phyloP scores from a whole-genome alignment of 1,139 yeast genomes.

The Blastobotrys proliferans region DNA sequence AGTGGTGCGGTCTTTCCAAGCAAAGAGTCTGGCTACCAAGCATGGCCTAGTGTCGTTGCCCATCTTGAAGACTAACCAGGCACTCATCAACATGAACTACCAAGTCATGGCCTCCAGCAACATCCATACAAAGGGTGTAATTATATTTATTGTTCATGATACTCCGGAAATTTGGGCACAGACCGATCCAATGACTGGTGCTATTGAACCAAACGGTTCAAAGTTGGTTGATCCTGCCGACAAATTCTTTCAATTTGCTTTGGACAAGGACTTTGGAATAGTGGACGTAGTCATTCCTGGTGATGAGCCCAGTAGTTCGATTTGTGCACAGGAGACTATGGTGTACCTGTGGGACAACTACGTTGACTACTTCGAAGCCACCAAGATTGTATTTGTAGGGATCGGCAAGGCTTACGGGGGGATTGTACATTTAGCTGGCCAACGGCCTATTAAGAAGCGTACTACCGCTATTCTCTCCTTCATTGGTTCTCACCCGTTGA shows the following conservation, averaged over 20 bases:
- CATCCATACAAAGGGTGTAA: constrained; percentile 57
- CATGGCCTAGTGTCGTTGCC: constrained; percentile 69
- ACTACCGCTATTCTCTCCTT: constrained; percentile 74
- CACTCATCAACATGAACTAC: constrained; percentile 50
- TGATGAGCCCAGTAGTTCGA: constrained; percentile 12
- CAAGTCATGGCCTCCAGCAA: constrained; percentile 74
- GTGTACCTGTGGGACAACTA: constrained; percentile 90
- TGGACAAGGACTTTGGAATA: constrained; percentile 61
- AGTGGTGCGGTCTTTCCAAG: constrained; percentile 70
- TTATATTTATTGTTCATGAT: constrained; percentile 77
- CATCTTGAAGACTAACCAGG: constrained; percentile 43
- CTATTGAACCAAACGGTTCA: constrained; percentile 67
- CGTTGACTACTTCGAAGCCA: constrained; percentile 66
- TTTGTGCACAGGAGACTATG: constrained; percentile 47
- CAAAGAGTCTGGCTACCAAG: constrained; percentile 48
- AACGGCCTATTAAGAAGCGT: constrained; percentile 60
- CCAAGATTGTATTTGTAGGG: constrained; percentile 76
- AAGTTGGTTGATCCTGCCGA: constrained; percentile 58
- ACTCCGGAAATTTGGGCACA: constrained; percentile 94
- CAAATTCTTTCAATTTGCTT: constrained; percentile 57
- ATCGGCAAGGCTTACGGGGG: constrained; percentile 89
- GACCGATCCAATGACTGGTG: constrained; percentile 74
- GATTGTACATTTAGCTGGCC: constrained; percentile 81
- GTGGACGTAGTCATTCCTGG: constrained; percentile 77
- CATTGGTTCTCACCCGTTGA: constrained; percentile 52